These are phyloP conservation scores for Cunninghamia lanceolata DNA, from an alignment of 75 land plant genomes.

Conservation along the genomic window DNA sequence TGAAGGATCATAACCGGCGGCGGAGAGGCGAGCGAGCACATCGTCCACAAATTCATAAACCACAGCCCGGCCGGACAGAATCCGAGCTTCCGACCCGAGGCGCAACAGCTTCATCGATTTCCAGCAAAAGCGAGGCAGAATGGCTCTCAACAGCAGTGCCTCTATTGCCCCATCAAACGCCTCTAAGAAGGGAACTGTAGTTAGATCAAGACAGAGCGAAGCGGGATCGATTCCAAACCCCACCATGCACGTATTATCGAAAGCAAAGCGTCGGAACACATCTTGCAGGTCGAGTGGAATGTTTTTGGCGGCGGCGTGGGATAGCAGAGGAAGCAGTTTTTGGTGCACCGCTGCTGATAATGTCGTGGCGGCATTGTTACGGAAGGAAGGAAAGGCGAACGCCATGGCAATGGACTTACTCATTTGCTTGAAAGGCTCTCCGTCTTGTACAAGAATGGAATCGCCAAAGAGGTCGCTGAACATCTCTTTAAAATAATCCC, in stretches of 20 bases:
- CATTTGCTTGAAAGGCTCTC: conserved; percentile 22
- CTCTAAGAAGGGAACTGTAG: conserved; percentile 14
- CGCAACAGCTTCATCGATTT: conserved; percentile 32
- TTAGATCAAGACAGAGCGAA: conserved; percentile 13
- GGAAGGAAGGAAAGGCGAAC: not conserved
- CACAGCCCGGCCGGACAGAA: conserved; percentile 21
- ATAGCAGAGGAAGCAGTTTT: not conserved
- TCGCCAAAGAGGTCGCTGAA: conserved; percentile 71
- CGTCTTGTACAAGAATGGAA: conserved; percentile 58
- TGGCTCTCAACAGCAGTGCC: conserved; percentile 29
- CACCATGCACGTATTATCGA: conserved; percentile 22
- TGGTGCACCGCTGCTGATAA: not conserved
- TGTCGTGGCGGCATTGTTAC: not conserved
- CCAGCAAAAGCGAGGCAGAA: conserved; percentile 43
- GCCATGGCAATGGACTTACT: not conserved
- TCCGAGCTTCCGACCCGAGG: conserved; percentile 46
- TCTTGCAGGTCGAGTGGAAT: conserved; percentile 33
- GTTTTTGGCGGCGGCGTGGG: not conserved
- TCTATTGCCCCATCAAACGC: conserved; percentile 47
- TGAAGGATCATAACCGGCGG: not conserved
- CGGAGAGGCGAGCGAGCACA: too few species aligned
- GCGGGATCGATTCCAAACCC: conserved; percentile 24
- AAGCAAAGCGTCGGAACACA: conserved; percentile 22
- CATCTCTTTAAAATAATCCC: conserved; percentile 35
- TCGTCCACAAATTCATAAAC: conserved; percentile 17